These are phyloP conservation scores for Urtica urens DNA, from an alignment of 306 rosid genomes.

Conservation along the genomic window DNA sequence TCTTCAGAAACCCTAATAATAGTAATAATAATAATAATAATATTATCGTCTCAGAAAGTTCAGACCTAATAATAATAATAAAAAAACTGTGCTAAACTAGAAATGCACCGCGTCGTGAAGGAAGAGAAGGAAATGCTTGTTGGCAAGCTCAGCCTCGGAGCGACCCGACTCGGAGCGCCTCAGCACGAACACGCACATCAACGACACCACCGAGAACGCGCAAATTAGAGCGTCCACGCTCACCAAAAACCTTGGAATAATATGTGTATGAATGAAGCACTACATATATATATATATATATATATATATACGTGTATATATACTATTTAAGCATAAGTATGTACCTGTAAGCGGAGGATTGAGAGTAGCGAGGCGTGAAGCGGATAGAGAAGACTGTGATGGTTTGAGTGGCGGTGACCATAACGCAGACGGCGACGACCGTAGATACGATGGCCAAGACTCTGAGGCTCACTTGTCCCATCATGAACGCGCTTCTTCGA, in stretches of 20 bases:
- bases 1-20: too few species aligned
- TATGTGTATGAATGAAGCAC: not conserved
- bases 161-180: constrained; percentile 9
- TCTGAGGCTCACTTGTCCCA: constrained; percentile 34
- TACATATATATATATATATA: too few species aligned
- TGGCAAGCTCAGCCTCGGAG: constrained; percentile 6
- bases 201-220: constrained; percentile 29
- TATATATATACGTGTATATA: too few species aligned
- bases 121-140: constrained; percentile 27
- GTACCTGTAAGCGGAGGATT: constrained; percentile 48
- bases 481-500: not conserved
- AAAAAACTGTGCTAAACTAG: not conserved
- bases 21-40: too few species aligned
- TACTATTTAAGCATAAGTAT: not conserved
- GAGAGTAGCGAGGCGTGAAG: constrained; percentile 44
- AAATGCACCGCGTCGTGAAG: constrained; percentile 32
- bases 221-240: constrained; percentile 37
- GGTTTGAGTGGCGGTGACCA: constrained; percentile 43
- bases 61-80: not conserved
- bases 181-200: constrained; percentile 14
- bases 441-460: constrained; percentile 31
- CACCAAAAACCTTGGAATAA: constrained; percentile 41
- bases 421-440: constrained; percentile 30
- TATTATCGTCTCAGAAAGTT: not conserved
- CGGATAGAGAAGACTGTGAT: constrained; percentile 20